Conservation (phyloP, 129 eudicot species). For the Chrysanthemum makinoi region DNA sequence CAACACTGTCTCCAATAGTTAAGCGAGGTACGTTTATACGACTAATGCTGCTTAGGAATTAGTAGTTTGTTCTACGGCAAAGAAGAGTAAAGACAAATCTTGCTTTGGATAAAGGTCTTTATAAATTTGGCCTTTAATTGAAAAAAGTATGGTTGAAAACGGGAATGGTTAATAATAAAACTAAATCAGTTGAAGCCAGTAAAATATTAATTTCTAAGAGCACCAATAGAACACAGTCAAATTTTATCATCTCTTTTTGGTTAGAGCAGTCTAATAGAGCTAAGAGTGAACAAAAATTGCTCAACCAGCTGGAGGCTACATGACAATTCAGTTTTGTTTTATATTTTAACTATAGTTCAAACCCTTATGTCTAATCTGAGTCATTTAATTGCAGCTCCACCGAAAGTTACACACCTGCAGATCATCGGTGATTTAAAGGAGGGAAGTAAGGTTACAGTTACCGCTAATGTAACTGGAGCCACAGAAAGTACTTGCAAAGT, state of each 20-base stretch:
- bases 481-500: conserved; percentile 93
- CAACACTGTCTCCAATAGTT: conserved; percentile 61
- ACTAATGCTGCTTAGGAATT: not conserved
- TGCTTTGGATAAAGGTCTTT: not conserved
- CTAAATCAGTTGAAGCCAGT: not conserved
- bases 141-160: no score
- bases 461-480: conserved; percentile 87
- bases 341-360: no score
- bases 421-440: conserved; percentile 87
- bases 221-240: not conserved
- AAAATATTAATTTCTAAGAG: not conserved
- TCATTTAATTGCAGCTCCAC: conserved; percentile 74
- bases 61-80: not conserved
- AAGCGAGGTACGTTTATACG: conserved; percentile 57
- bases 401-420: conserved; percentile 71
- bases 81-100: no score
- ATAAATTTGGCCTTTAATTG: not conserved
- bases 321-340: no score
- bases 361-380: no score
- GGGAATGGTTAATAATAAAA: not conserved
- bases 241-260: not conserved
- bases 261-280: no score
- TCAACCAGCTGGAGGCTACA: no score
- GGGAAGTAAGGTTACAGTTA: conserved; percentile 86
- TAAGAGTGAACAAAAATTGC: no score